A percentile compares a stretch with the other conserved stretches of the same genome.
Conservation (phyloP, 1,139 yeast genomes). For the Chernovozyma sophiae-reginae region DNA sequence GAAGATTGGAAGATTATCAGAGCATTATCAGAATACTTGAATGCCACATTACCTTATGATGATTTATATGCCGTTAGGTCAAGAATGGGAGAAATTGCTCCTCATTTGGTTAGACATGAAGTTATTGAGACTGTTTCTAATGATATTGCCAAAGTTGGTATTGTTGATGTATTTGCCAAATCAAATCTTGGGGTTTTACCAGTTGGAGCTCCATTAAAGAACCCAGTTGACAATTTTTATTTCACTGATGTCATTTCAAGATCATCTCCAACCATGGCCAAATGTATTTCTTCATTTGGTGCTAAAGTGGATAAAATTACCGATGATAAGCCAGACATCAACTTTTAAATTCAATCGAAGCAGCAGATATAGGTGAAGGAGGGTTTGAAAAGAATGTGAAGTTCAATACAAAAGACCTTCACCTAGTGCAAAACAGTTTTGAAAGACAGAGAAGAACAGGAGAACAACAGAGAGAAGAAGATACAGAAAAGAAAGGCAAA, state of each 20-base stretch:
- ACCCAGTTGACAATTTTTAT: slow-evolving; percentile 79
- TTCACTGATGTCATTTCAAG: slow-evolving; percentile 86
- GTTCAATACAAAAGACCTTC: too few species aligned
- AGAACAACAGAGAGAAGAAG: too few species aligned
- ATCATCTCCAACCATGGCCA: slow-evolving; percentile 89
- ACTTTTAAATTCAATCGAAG: slow-evolving; percentile 19
- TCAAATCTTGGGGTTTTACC: slow-evolving; percentile 17
- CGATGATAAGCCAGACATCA: slow-evolving; percentile 46
- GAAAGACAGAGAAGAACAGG: too few species aligned
- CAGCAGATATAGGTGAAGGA: too few species aligned
- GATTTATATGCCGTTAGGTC: slow-evolving; percentile 65
- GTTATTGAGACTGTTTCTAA: slow-evolving; percentile 65
- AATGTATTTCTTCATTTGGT: slow-evolving; percentile 67
- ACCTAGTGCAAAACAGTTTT: too few species aligned
- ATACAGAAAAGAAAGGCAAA: too few species aligned
- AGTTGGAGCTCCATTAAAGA: slow-evolving; percentile 51
- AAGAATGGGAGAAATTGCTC: slow-evolving; percentile 75
- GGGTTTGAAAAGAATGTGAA: too few species aligned
- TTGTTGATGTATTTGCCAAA: slow-evolving; percentile 39
- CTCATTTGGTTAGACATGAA: slow-evolving; percentile 75
- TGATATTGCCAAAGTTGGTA: slow-evolving; percentile 57
- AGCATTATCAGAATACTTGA: slow-evolving; percentile 78
- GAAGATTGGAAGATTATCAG: slow-evolving; percentile 90
- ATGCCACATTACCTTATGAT: slow-evolving; percentile 72
- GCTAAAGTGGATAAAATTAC: slow-evolving; percentile 56